A percentile compares a stretch with the other conserved stretches of the same genome.
These are phyloP conservation scores for Heterobasidion irregulare DNA, from an alignment of 1,284 basidiomycete genomes.

Conservation along the genomic window DNA sequence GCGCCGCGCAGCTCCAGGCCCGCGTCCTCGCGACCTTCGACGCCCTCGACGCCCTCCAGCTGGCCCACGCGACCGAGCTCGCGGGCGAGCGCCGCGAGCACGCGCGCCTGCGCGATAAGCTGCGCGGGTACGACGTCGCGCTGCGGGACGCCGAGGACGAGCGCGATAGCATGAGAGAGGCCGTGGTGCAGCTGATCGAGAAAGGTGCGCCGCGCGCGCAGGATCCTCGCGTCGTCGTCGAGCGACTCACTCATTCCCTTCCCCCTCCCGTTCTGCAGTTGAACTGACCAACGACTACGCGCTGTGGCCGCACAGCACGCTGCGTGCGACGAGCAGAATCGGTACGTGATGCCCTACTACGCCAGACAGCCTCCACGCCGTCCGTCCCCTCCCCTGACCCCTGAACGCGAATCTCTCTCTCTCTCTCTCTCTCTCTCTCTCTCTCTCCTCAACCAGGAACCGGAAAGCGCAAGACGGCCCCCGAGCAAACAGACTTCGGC, in stretches of 20 bases:
- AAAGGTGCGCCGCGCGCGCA: constrained; percentile 51
- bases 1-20: constrained; percentile 37
- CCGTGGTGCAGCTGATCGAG: constrained; percentile 42
- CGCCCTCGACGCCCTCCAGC: constrained; percentile 36
- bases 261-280: constrained; percentile 27
- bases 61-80: constrained; percentile 34
- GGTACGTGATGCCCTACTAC: constrained; percentile 26
- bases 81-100: constrained; percentile 25
- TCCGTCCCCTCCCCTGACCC: too few species aligned
- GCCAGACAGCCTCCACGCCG: too few species aligned
- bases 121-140: constrained; percentile 25
- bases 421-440: too few species aligned
- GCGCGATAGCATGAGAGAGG: constrained; percentile 44
- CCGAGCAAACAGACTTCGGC: not conserved
- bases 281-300: constrained; percentile 42
- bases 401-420: too few species aligned
- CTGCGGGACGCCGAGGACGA: constrained; percentile 35
- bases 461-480: too few species aligned
- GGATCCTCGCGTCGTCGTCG: not conserved
- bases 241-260: too few species aligned
- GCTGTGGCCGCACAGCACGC: constrained; percentile 41
- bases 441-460: too few species aligned
- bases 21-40: constrained; percentile 44
- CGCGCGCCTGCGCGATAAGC: constrained; percentile 27
- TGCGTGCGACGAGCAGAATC: constrained; percentile 33